phyloP scores from a whole-genome alignment of 2,329 filamentous ascomycete genomes.

The Colletotrichum lini region DNA sequence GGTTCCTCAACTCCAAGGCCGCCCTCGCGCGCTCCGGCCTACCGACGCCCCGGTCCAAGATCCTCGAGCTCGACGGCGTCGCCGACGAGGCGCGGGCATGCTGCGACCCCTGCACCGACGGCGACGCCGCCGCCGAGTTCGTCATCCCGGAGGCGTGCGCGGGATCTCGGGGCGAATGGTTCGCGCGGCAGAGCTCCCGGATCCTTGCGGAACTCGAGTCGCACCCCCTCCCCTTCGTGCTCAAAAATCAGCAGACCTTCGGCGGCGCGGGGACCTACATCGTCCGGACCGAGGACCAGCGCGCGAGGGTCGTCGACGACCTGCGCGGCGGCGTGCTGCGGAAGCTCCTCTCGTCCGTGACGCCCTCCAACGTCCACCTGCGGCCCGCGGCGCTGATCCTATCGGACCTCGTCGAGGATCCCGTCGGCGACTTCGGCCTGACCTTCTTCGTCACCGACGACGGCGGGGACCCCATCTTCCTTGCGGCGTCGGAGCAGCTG shows the following conservation, averaged over 20 bases:
- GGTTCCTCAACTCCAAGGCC: constrained; percentile 55
- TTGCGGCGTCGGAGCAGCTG: constrained; percentile 54
- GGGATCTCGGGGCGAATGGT: constrained; percentile 49
- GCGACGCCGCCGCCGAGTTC: constrained; percentile 31
- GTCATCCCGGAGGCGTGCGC: constrained; percentile 48
- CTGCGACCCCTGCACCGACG: constrained; percentile 46
- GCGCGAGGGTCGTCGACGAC: constrained; percentile 45
- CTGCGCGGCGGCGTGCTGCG: constrained; percentile 48
- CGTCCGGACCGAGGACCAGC: constrained; percentile 47
- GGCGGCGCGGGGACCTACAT: constrained; percentile 55
- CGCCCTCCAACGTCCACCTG: constrained; percentile 49
- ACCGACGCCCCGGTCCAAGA: constrained; percentile 49
- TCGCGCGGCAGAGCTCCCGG: constrained; percentile 46
- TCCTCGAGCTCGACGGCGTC: constrained; percentile 47
- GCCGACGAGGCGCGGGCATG: constrained; percentile 43
- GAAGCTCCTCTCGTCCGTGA: constrained; percentile 50
- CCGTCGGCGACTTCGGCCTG: constrained; percentile 51
- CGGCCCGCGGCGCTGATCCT: constrained; percentile 51
- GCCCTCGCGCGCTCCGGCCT: constrained; percentile 52
- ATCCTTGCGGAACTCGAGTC: constrained; percentile 46
- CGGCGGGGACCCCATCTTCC: constrained; percentile 46
- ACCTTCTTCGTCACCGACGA: constrained; percentile 53
- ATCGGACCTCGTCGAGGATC: constrained; percentile 50
- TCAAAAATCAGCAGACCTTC: constrained; percentile 56
- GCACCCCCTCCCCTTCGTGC: constrained; percentile 52